Base-by-base conservation (phyloP, 257 asterid species). In the Rubia yunnanensis region DNA sequence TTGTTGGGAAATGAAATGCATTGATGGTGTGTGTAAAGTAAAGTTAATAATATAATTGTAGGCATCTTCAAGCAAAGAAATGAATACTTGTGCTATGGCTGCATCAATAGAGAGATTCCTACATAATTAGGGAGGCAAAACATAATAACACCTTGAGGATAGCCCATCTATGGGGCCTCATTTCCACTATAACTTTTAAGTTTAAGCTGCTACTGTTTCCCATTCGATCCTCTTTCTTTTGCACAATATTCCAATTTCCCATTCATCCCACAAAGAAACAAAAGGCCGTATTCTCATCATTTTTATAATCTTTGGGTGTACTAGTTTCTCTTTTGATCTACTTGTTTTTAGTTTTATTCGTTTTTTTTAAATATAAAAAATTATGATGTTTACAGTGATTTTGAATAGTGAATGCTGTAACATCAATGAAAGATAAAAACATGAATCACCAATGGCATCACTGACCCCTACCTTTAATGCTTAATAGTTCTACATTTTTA, bases 101-200 rank as follows among this genome's bases (percentile, higher is more conserved):
- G 46, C 59, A 53, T 23, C 30, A 53, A 23, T 53, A 67, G 57
- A n/a, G 7, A 65, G 73, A 71, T 78, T 71, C 73, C 71, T 20
- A 53, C 8, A 53, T 65, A 20, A 54, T 50, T 66, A 71, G 31
- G 67, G 63, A 71, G 31, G 67, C 60, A 70, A 72, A 77, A 81
- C 84, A 82, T 70, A 80, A 76, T 85, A 81, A 77, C 72, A 77
- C 86, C 83, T 80, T 60, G 85, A 85, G 74, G 79, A 72, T 68
- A 74, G 70, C 79, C 71, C 79, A 50, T 75, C 77, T 72, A 27
- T 79, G 88, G 86, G 84, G 70, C 83, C 81, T 70, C 34, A 68
- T 38, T 59, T 69, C 56, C 69, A 69, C 79, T 71, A n/a, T n/a
- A 52, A 57, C 52, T 44, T n/a, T 31, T 50, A 50, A 22, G 65